Evolutionary conservation across 306 rosid genomes (phyloP), one percentile per base, ranked within the genome.

Genomic region (Vigna reflexopilosa): DNA sequence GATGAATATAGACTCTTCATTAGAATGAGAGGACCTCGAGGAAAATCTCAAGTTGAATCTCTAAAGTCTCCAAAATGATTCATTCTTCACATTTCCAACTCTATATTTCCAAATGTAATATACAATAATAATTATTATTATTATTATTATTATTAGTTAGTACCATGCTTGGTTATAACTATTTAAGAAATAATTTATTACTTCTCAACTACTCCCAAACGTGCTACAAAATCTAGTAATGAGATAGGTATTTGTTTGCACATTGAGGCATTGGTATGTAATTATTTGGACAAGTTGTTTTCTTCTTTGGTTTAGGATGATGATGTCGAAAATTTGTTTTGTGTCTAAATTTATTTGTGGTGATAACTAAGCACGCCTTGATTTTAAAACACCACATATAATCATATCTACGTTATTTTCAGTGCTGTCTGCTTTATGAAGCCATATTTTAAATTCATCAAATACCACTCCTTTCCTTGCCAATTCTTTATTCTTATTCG

Each of bases 1-100:
- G 92, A 94, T 49, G 86, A 94, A 67, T 94, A 94, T 65, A 73
- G 98, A 38, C 92, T 90, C 63, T 94, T 75, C 91, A 94, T 94
- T 30, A 87, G 98, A 88, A 71, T 67, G 86, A 94, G 77, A 47
- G 98, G 98, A 45, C 98, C 98, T 22, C 59, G 74, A 3, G 98
- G 98, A 0, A 94, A 94, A 92, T 87, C 97, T n/a, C 98, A 94
- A 82, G 97, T 94, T 20, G 97, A 94, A 3, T 89, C 97, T 3
- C 66, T 90, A 10, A 94, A 83, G 51, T 90, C 95, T 32, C 87
- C 81, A 6, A 77, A 76, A 77, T 77, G 51, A 82, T 16, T 42
- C 17, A 9, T 10, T 4, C 34, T 30, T 28, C 32, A 10, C 28
- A 30, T 26, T 14, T 14, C 47, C 8, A 48, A 40, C 2, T 44